Evolutionary conservation across 2,329 filamentous ascomycete genomes (phyloP).

Genomic region (Venturia effusa): DNA sequence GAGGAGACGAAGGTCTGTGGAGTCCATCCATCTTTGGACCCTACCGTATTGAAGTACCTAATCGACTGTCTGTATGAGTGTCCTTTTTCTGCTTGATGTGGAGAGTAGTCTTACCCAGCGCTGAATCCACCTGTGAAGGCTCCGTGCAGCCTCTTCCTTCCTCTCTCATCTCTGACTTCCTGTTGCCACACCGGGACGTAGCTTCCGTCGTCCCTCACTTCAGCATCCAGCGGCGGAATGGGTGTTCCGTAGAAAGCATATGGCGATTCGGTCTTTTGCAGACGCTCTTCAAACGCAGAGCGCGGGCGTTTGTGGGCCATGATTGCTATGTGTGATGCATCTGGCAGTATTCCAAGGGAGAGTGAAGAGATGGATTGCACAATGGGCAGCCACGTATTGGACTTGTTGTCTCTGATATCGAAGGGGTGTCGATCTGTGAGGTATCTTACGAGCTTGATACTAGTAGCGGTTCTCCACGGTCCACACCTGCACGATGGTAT

Average conservation of each 20-base stretch:
- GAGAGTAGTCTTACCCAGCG: conserved; percentile 59
- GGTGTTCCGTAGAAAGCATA: conserved; percentile 77
- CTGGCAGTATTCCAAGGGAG: background rate
- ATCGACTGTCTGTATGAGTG: conserved; percentile 18
- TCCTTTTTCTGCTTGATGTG: conserved; percentile 12
- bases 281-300: conserved; percentile 65
- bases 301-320: conserved; percentile 77
- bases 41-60: conserved; percentile 96
- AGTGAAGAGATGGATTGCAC: background rate
- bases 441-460: background rate
- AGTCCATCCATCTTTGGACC: conserved; percentile 96
- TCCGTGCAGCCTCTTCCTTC: conserved; percentile 82
- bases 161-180: conserved; percentile 86
- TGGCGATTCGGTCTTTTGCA: conserved; percentile 55
- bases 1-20: conserved; percentile 89
- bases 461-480: background rate
- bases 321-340: background rate
- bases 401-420: background rate
- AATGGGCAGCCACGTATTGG: background rate
- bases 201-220: conserved; percentile 76
- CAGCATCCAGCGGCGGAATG: conserved; percentile 64
- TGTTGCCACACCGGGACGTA: conserved; percentile 98
- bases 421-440: background rate
- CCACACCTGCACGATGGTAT: no score
- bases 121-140: conserved; percentile 96